Conservation (phyloP, 2,329 filamentous ascomycete species). For the Calonectria crousiana region DNA sequence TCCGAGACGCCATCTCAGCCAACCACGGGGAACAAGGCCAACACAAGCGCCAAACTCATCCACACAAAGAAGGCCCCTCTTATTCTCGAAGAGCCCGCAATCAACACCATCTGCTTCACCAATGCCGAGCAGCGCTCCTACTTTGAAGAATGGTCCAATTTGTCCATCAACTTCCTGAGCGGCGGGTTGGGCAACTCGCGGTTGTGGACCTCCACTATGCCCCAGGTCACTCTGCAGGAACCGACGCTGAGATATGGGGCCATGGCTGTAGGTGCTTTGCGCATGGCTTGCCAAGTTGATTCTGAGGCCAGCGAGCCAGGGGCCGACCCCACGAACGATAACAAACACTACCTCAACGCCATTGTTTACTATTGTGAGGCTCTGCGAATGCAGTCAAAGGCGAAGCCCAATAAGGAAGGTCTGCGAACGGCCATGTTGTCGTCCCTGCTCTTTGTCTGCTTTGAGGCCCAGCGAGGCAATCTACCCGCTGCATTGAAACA, state of each 20-base stretch:
- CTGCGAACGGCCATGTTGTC: constrained; percentile 54
- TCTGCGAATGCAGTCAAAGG: constrained; percentile 53
- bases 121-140: constrained; percentile 51
- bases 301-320: constrained; percentile 32
- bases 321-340: constrained; percentile 40
- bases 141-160: constrained; percentile 53
- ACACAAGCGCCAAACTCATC: constrained; percentile 44
- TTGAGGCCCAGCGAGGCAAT: constrained; percentile 55
- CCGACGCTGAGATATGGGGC: constrained; percentile 53
- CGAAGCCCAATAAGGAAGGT: constrained; percentile 51
- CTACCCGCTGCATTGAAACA: constrained; percentile 55
- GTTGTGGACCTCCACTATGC: constrained; percentile 56
- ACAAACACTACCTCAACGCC: constrained; percentile 55
- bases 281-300: constrained; percentile 48
- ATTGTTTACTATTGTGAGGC: constrained; percentile 56
- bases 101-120: constrained; percentile 51
- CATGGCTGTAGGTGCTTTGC: constrained; percentile 56
- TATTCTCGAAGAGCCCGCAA: constrained; percentile 48
- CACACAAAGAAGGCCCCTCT: constrained; percentile 47
- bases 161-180: constrained; percentile 52
- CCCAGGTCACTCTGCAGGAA: constrained; percentile 54
- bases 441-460: constrained; percentile 56
- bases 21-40: constrained; percentile 28
- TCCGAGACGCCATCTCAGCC: constrained; percentile 17
- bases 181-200: constrained; percentile 49